Evolutionary conservation across 345 rosid genomes (phyloP).

Genomic region (Salix viminalis): DNA sequence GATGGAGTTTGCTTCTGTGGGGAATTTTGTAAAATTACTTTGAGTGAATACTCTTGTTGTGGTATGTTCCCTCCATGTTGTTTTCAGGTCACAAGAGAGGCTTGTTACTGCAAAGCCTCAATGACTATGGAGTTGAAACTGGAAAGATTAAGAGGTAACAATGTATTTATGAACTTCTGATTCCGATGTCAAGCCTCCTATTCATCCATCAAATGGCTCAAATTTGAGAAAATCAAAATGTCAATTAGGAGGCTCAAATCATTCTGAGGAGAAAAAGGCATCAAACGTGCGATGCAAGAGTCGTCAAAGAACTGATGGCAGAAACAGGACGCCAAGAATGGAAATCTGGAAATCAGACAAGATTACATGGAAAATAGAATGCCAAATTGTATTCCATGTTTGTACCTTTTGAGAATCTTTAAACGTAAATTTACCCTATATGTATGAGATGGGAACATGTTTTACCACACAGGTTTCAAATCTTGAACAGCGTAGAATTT

Average conservation of each 20-base stretch:
- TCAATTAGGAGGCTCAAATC: background rate
- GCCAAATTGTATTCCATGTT: background rate
- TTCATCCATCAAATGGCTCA: background rate
- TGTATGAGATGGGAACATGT: background rate
- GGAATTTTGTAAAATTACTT: constrained; percentile 54
- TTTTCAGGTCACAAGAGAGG: background rate
- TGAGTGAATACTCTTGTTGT: background rate
- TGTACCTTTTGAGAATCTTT: background rate
- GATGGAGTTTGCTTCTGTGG: constrained; percentile 66
- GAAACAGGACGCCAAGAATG: background rate
- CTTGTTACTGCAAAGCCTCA: background rate
- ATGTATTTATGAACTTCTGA: background rate
- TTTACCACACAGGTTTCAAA: too few relatives aligned
- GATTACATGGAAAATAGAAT: background rate
- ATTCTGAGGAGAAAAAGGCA: background rate
- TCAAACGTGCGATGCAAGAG: background rate
- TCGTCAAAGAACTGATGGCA: background rate
- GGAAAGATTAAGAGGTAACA: background rate
- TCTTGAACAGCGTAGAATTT: too few relatives aligned
- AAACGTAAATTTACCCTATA: background rate
- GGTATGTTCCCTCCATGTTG: background rate
- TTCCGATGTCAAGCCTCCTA: background rate
- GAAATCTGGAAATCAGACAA: background rate
- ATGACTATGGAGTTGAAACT: background rate
- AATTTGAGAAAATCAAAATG: background rate